Percentiles rank a stretch among this genome's conserved stretches.
phyloP scores from a whole-genome alignment of 768 basidiomycete species.

The Psilocybe cyanescens region DNA sequence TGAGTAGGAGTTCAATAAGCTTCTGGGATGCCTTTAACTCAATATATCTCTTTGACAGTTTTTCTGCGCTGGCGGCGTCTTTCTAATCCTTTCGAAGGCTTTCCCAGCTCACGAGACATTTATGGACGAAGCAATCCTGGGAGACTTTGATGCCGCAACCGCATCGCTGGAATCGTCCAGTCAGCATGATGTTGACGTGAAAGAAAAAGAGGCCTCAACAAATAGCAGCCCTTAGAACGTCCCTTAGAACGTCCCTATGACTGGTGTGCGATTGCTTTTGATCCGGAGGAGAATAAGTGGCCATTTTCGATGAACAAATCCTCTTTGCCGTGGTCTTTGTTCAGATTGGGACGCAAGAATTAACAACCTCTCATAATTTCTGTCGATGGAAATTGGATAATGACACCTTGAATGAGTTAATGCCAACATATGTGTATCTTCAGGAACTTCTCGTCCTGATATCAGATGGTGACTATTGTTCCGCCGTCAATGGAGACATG shows the following conservation, averaged over 20 bases:
- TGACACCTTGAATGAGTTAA: background rate
- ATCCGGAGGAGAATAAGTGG: background rate
- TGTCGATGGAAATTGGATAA: background rate
- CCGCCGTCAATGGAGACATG: background rate
- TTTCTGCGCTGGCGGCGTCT: constrained; percentile 36
- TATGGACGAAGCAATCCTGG: constrained; percentile 37
- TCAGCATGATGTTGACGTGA: constrained; percentile 10
- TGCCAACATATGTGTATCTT: background rate
- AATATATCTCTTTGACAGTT: constrained; percentile 33
- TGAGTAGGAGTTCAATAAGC: constrained; percentile 35
- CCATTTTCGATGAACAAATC: background rate
- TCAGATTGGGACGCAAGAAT: background rate
- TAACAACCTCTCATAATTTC: background rate
- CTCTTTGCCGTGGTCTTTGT: background rate
- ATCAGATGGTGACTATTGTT: background rate
- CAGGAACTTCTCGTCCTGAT: background rate
- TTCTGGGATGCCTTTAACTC: background rate
- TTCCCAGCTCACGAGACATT: constrained; percentile 49
- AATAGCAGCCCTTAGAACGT: no score
- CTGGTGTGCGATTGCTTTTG: background rate
- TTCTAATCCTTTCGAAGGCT: constrained; percentile 38
- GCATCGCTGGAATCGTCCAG: constrained; percentile 15
- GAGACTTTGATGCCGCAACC: constrained; percentile 24
- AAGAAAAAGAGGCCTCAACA: constrained; percentile 6
- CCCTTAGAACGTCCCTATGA: no score